Conservation (phyloP, 352 stramenopile genomes). For the Phytophthora pini region DNA sequence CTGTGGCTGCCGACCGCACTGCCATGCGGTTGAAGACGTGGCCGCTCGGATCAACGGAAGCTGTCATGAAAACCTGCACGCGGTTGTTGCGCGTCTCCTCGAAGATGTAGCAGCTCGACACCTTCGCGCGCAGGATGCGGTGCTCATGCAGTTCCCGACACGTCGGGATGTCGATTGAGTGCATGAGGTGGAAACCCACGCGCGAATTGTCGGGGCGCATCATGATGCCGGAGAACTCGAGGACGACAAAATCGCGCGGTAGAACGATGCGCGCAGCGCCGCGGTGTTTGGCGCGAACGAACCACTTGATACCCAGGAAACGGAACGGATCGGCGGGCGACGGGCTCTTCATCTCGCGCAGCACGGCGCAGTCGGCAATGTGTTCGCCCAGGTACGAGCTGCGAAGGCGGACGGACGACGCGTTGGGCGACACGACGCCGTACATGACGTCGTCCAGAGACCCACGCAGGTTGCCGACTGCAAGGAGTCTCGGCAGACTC, state of each 20-base stretch:
- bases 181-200: constrained; percentile 62
- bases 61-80: constrained; percentile 74
- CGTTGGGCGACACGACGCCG: constrained; percentile 50
- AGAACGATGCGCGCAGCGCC: constrained; percentile 42
- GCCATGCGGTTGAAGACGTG: constrained; percentile 52
- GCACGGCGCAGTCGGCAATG: constrained; percentile 54
- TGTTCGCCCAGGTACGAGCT: constrained; percentile 61
- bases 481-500: constrained; percentile 45
- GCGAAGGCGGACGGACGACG: constrained; percentile 41
- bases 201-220: constrained; percentile 52
- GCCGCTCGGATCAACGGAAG: constrained; percentile 55
- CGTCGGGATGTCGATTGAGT: constrained; percentile 50
- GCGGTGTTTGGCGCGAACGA: constrained; percentile 51
- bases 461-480: constrained; percentile 45
- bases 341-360: constrained; percentile 50
- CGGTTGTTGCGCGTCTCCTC: constrained; percentile 51
- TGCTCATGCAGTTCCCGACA: constrained; percentile 47
- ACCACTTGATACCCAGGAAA: constrained; percentile 68
- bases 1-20: constrained; percentile 44
- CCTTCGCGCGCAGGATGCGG: constrained; percentile 51
- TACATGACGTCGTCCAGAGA: constrained; percentile 71
- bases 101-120: constrained; percentile 66
- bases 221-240: constrained; percentile 62
- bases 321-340: constrained; percentile 50
- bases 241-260: constrained; percentile 59